phyloP scores from a whole-genome alignment of 108 stramenopile species.

The Nitzschia sp. region DNA sequence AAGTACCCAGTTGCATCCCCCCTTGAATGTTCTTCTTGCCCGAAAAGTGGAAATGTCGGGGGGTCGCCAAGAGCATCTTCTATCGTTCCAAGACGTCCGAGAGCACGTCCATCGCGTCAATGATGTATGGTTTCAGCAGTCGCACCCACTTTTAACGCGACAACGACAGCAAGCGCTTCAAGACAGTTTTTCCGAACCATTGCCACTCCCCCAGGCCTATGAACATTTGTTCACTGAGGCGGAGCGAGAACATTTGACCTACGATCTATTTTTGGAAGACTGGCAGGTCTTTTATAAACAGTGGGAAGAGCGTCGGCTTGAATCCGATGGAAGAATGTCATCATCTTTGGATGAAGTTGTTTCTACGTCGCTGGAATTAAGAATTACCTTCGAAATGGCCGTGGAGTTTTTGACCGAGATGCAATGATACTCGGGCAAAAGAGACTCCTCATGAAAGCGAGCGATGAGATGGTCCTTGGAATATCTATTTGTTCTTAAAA shows the following conservation, averaged over 20 bases:
- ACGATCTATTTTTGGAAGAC: constrained; percentile 78
- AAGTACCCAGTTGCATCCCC: constrained; percentile 3
- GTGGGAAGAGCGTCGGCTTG: neutral
- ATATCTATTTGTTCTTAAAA: too few relatives aligned
- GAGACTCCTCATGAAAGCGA: too few relatives aligned
- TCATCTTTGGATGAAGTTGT: neutral
- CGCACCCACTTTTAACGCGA: constrained; percentile 69
- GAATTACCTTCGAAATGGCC: constrained; percentile 7
- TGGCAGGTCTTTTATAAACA: constrained; percentile 62
- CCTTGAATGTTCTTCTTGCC: constrained; percentile 37
- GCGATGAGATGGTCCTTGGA: too few relatives aligned
- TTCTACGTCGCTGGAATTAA: neutral
- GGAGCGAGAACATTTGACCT: constrained; percentile 76
- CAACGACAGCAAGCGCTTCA: constrained; percentile 46
- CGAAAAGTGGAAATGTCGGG: neutral
- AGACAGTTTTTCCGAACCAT: neutral
- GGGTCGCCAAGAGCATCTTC: constrained; percentile 5
- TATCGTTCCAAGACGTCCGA: constrained; percentile 45
- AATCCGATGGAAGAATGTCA: too few relatives aligned
- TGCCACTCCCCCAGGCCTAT: constrained; percentile 50
- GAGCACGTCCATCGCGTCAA: constrained; percentile 60
- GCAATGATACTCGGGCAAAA: too few relatives aligned
- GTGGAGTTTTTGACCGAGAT: constrained; percentile 11
- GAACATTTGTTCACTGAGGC: constrained; percentile 64
- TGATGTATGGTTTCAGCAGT: constrained; percentile 64